These are phyloP conservation scores for Thraustotheca clavata DNA, from an alignment of 352 stramenopile species.

Conservation along the genomic window DNA sequence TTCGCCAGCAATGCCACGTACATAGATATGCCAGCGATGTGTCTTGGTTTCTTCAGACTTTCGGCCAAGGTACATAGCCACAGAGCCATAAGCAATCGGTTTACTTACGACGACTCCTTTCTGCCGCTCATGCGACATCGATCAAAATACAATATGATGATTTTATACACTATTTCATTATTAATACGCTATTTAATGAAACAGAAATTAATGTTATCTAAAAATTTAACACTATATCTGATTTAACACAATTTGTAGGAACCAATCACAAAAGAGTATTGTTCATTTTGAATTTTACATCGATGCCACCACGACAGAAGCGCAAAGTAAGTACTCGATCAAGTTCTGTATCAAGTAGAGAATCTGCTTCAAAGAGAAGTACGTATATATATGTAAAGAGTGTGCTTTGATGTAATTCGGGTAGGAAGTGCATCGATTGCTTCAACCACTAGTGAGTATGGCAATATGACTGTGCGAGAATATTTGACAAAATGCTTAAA, in stretches of 20 bases:
- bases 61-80: conserved; percentile 89
- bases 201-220: conserved; percentile 16
- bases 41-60: conserved; percentile 92
- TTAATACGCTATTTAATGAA: not conserved
- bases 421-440: conserved; percentile 27
- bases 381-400: not conserved
- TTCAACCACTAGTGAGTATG: conserved; percentile 12
- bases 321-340: conserved; percentile 28
- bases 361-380: conserved; percentile 2
- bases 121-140: conserved; percentile 64
- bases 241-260: too few species aligned
- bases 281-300: not conserved
- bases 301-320: conserved; percentile 32
- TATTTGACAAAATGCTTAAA: conserved; percentile 24
- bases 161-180: not conserved
- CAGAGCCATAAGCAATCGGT: conserved; percentile 92
- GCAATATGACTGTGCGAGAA: conserved; percentile 24
- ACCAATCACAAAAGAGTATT: too few species aligned
- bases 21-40: conserved; percentile 92
- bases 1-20: conserved; percentile 89
- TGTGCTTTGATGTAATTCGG: not conserved
- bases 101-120: conserved; percentile 83
- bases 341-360: not conserved
- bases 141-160: conserved; percentile 7
- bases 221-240: not conserved